Conservation (phyloP, 345 rosid species). For the Rhizophora apiculata region DNA sequence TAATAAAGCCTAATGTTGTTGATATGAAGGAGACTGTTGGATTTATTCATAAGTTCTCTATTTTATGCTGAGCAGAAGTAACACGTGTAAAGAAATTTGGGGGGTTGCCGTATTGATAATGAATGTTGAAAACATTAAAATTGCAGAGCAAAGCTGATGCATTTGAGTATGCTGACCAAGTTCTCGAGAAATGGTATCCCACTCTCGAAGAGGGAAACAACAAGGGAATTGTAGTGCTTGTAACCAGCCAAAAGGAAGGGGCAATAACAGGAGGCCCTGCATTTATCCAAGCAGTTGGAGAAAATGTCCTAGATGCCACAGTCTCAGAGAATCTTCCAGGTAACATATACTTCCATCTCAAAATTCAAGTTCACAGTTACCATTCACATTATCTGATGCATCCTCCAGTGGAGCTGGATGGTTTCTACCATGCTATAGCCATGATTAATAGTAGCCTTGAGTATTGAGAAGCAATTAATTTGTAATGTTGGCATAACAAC, state of each 20-base stretch:
- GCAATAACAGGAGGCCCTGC: constrained; percentile 97
- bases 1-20: too few relatives aligned
- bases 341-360: constrained; percentile 26
- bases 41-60: background rate
- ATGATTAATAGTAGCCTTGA: background rate
- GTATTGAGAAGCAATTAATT: background rate
- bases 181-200: constrained; percentile 92
- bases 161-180: constrained; percentile 96
- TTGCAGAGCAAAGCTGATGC: constrained; percentile 99
- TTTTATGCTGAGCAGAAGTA: background rate
- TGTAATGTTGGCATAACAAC: background rate
- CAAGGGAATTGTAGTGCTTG: constrained; percentile 86
- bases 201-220: constrained; percentile 79
- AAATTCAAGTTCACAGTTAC: background rate
- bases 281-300: constrained; percentile 84
- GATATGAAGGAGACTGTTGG: background rate
- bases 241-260: constrained; percentile 95
- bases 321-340: constrained; percentile 95
- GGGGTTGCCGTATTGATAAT: constrained; percentile 2
- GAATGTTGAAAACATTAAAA: constrained; percentile 17
- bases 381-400: background rate
- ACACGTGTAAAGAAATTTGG: background rate
- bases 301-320: constrained; percentile 76
- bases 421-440: background rate
- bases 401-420: too few relatives aligned